Base-by-base conservation (phyloP, 1,284 basidiomycete genomes). In the Phylloporus sp. region DNA sequence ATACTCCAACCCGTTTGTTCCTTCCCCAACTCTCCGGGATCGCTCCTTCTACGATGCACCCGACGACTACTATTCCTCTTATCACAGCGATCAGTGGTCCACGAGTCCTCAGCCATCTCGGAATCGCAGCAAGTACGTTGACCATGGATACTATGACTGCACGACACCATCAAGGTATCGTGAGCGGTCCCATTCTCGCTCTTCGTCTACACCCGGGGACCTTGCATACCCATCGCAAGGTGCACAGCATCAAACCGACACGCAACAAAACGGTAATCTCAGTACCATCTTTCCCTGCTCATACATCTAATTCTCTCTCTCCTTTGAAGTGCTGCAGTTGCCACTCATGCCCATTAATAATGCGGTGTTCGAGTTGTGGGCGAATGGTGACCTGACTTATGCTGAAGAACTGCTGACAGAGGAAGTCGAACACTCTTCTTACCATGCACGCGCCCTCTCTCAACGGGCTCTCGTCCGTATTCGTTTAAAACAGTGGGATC, bases 1-100 rank as follows among this genome's bases (percentile, higher is more conserved):
- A 15, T 76, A 70, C 62, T 56, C 70, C 1, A 71, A 76, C 64
- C 76, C 76, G 28, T 75, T 77, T 62, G 53, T 58, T 1, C 74
- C 74, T 60, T 75, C 74, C 0, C 74, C 74, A 20, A 66, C 71
- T 2, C 66, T 59, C 54, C 75, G 74, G 46, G 76, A 77, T 62
- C 76, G 73, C 32, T 17, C 74, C 1, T 76, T 75, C 64, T 77
- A 77, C 34, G 65, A 76, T 55, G 34, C 63, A 7, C 55, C 65
- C 46, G 55, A 56, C 40, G 54, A 58, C 32, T 47, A 51, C 28
- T 22, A n/a, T n/a, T n/a, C n/a, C 37, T 49, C 47, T 3, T 42
- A 32, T 4, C 51, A 46, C 42, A 24, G 49, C n/a, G 73, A 77
- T 58, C 61, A 75, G 8, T 71, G 65, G 54, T 70, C 69, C 47